Evolutionary conservation across 2,329 filamentous ascomycete genomes (phyloP).

Genomic region (Apiospora marii): DNA sequence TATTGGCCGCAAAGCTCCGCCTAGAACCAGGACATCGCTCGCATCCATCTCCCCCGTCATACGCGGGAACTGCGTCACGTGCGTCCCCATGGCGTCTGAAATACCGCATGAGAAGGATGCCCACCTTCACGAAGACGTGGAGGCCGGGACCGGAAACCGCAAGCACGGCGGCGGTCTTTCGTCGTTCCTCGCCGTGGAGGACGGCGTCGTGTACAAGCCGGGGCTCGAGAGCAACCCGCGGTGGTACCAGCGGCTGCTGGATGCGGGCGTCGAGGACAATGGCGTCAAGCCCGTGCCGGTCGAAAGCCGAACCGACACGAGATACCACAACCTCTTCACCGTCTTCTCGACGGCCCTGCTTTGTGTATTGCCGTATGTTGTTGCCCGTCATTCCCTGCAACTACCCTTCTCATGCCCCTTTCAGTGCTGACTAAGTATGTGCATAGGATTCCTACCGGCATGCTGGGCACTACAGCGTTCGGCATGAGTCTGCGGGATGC

Average conservation of each 20-base stretch:
- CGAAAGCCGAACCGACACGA: constrained; percentile 60
- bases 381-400: constrained; percentile 27
- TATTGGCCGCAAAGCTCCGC: not conserved
- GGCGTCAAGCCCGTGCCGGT: constrained; percentile 64
- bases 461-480: constrained; percentile 62
- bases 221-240: constrained; percentile 40
- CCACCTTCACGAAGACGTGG: constrained; percentile 3
- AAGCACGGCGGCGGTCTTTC: constrained; percentile 33
- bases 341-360: constrained; percentile 66
- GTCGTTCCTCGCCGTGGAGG: constrained; percentile 39
- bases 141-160: not conserved
- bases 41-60: not conserved
- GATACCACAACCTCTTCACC: constrained; percentile 65
- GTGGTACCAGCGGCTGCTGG: constrained; percentile 53
- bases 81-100: not conserved
- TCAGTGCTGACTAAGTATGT: not conserved
- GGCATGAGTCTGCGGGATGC: constrained; percentile 63
- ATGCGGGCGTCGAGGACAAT: constrained; percentile 58
- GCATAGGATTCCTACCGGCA: constrained; percentile 62
- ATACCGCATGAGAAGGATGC: not conserved
- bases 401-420: not conserved
- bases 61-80: not conserved
- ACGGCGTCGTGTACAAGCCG: constrained; percentile 44
- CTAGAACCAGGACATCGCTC: not conserved
- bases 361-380: constrained; percentile 65